Evolutionary conservation across 495 filamentous ascomycete species (phyloP).

Genomic region (Hyaloscypha hepaticicola): DNA sequence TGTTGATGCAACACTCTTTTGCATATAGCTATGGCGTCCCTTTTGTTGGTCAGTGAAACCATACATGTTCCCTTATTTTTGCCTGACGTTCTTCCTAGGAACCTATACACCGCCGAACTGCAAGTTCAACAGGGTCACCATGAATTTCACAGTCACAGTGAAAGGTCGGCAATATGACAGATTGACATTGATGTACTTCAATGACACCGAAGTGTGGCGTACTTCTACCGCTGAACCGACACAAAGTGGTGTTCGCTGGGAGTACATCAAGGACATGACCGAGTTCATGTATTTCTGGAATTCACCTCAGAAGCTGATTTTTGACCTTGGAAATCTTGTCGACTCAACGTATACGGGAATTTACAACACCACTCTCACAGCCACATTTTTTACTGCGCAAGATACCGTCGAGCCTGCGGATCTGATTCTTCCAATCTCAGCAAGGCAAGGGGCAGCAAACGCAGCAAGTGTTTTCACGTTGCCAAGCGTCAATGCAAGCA

Average conservation of each 20-base stretch:
- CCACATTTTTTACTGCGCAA: constrained; percentile 62
- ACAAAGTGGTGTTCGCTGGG: constrained; percentile 64
- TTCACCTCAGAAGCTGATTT: constrained; percentile 35
- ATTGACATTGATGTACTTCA: constrained; percentile 76
- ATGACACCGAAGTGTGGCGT: constrained; percentile 78
- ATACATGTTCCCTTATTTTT: not conserved
- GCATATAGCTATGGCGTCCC: constrained; percentile 75
- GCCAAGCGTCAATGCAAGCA: constrained; percentile 62
- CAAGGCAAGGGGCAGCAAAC: constrained; percentile 49
- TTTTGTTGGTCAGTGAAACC: constrained; percentile 62
- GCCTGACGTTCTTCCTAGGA: constrained; percentile 41
- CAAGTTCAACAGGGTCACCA: constrained; percentile 72
- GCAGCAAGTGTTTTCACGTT: constrained; percentile 66
- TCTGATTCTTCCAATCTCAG: constrained; percentile 75
- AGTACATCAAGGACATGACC: constrained; percentile 83
- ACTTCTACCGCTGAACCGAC: constrained; percentile 88
- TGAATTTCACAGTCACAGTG: constrained; percentile 80
- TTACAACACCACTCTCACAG: constrained; percentile 81
- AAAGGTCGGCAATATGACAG: constrained; percentile 77
- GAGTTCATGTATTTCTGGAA: constrained; percentile 68
- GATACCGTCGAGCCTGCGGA: constrained; percentile 52
- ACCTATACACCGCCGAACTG: constrained; percentile 68
- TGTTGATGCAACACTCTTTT: constrained; percentile 73
- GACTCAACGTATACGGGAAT: constrained; percentile 67
- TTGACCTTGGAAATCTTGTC: constrained; percentile 36